Evolutionary conservation across 148 eudicot species (phyloP).

Genomic region (Chenopodium quinoa): DNA sequence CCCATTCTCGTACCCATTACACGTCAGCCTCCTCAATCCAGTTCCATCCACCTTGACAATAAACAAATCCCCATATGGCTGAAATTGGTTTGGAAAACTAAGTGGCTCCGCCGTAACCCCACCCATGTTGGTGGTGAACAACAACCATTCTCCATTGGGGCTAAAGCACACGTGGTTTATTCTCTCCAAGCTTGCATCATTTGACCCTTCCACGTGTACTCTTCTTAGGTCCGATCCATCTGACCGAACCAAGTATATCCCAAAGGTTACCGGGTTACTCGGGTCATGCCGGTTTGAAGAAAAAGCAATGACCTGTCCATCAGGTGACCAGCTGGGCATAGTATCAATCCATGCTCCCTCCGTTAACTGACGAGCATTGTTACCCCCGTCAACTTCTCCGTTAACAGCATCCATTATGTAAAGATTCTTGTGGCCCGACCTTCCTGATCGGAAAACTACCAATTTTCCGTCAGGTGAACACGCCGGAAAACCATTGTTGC

Average conservation of each 20-base stretch:
- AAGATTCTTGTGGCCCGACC: slow-evolving; percentile 74
- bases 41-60: slow-evolving; percentile 63
- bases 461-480: slow-evolving; percentile 79
- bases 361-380: slow-evolving; percentile 48
- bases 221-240: slow-evolving; percentile 57
- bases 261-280: slow-evolving; percentile 39
- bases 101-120: slow-evolving; percentile 80
- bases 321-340: slow-evolving; percentile 89
- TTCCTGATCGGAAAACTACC: slow-evolving; percentile 75
- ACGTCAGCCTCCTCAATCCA: slow-evolving; percentile 61
- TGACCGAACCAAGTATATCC: slow-evolving; percentile 51
- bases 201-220: slow-evolving; percentile 42
- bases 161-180: slow-evolving; percentile 80
- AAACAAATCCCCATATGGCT: slow-evolving; percentile 77
- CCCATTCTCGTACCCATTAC: slow-evolving; percentile 74
- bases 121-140: slow-evolving; percentile 63
- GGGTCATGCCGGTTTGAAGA: slow-evolving; percentile 78
- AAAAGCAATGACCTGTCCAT: slow-evolving; percentile 68
- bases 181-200: slow-evolving; percentile 52
- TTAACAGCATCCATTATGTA: slow-evolving; percentile 59
- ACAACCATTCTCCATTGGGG: slow-evolving; percentile 60
- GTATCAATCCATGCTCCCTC: slow-evolving; percentile 83
- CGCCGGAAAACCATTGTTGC: slow-evolving; percentile 80
- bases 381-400: slow-evolving; percentile 54
- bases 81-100: slow-evolving; percentile 74